Base-by-base conservation (phyloP, 495 filamentous ascomycete genomes). In the Aspergillus nidulans region DNA sequence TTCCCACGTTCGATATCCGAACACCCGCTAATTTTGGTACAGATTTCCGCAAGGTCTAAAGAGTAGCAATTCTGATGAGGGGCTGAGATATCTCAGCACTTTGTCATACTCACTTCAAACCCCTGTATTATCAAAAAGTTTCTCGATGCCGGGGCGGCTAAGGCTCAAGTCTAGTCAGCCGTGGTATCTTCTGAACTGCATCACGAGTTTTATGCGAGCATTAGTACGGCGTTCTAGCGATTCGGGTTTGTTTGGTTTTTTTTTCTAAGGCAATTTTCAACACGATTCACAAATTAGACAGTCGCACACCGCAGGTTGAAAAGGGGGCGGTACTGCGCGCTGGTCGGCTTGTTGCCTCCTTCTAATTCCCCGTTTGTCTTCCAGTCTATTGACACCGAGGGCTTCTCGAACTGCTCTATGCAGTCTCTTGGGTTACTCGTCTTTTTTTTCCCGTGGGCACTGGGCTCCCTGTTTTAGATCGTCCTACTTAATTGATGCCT, bases 11-110 rank as follows among this genome's bases (percentile, higher is more conserved):
- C 0, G 34, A 13, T 25, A 4, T 2, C 20, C 1, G 7, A 23
- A 36, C 32, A 30, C 56, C 51, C 23, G 57, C 73, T 80, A 55
- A 77, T 54, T 4, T 5, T 30, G 25, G 53, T 18, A 32, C 49
- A 88, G 85, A 88, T 66, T 88, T 88, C 77, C 81, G 83, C 58
- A 86, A 86, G 68, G 77, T 83, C 39, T 85, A 70, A 77, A 52
- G 23, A 47, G 46, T 39, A 15, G 52, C 48, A 64, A 61, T 9
- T 49, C n/a, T 16, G 7, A 34, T 25, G 30, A 48, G 24, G 61
- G 54, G 53, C 61, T 54, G 69, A 53, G 30, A 36, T 8, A 16
- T 21, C n/a, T 20, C 25, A 30, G 53, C 53, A 55, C 64, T 54
- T 68, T 66, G 61, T 68, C 69, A 63, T 67, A 68, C 65, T 65